These are phyloP conservation scores for Garcia nutans DNA, from an alignment of 345 rosid species.

Conservation along the genomic window DNA sequence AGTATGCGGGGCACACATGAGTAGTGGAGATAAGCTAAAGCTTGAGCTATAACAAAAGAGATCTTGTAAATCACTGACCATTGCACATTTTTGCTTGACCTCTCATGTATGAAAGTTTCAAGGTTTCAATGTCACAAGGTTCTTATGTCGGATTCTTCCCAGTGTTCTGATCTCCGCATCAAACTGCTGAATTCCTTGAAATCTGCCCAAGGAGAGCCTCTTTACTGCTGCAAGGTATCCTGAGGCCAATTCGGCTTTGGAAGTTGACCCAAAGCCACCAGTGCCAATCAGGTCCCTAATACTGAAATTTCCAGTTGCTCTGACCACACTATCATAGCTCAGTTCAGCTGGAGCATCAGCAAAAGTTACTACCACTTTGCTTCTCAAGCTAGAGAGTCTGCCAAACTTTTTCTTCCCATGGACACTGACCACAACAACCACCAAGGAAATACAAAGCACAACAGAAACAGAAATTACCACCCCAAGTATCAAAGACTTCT, in stretches of 20 bases:
- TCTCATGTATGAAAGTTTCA: slow-evolving; percentile 54
- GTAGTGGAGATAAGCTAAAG: slow-evolving; percentile 84
- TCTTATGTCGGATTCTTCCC: slow-evolving; percentile 50
- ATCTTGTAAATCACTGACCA: slow-evolving; percentile 88
- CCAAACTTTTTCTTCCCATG: slow-evolving; percentile 33
- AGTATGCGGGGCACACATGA: slow-evolving; percentile 84
- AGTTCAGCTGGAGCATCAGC: slow-evolving; percentile 52
- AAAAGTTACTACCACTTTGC: slow-evolving; percentile 53
- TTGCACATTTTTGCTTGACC: slow-evolving; percentile 47
- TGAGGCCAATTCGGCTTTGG: slow-evolving; percentile 51
- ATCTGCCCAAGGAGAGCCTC: slow-evolving; percentile 54
- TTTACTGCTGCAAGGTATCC: slow-evolving; percentile 47
- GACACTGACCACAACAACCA: slow-evolving; percentile 22
- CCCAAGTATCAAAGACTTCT: slow-evolving; percentile 32
- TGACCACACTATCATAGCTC: slow-evolving; percentile 47
- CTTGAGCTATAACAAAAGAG: slow-evolving; percentile 78
- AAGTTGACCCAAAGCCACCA: slow-evolving; percentile 67
- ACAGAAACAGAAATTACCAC: slow-evolving; percentile 36
- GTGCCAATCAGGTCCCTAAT: slow-evolving; percentile 54
- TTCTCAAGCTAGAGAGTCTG: slow-evolving; percentile 29
- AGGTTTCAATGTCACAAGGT: slow-evolving; percentile 57
- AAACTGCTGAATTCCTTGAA: slow-evolving; percentile 61
- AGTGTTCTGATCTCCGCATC: slow-evolving; percentile 60
- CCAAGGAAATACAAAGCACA: slow-evolving; percentile 29
- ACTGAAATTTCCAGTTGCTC: slow-evolving; percentile 55